Evolutionary conservation across 1,284 basidiomycete genomes (phyloP).

Genomic region (Sporisorium graminicola): DNA sequence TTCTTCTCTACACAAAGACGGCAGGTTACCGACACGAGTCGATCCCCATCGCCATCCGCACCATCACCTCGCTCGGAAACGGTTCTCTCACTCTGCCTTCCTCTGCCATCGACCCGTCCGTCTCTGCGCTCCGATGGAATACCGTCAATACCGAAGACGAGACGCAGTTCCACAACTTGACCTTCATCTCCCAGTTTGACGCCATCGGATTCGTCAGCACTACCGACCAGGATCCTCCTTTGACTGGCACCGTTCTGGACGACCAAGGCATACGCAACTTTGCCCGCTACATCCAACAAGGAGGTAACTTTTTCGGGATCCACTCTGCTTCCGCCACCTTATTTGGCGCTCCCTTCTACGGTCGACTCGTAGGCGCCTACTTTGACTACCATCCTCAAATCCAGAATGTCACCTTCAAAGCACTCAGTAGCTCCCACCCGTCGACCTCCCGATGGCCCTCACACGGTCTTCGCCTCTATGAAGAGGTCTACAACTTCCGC

Average conservation of each 20-base stretch:
- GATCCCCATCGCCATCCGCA: slow-evolving; percentile 78
- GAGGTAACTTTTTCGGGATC: slow-evolving; percentile 79
- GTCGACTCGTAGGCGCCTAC: slow-evolving; percentile 73
- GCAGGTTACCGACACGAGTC: slow-evolving; percentile 77
- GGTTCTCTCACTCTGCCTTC: slow-evolving; percentile 76
- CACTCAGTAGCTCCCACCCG: slow-evolving; percentile 32
- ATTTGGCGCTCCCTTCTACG: slow-evolving; percentile 78
- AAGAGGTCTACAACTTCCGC: slow-evolving; percentile 79
- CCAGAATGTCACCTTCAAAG: slow-evolving; percentile 72
- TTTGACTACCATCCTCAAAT: slow-evolving; percentile 82
- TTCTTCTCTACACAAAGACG: slow-evolving; percentile 64
- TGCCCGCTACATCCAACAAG: slow-evolving; percentile 77
- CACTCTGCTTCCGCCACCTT: slow-evolving; percentile 80
- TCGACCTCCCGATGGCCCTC: slow-evolving; percentile 45
- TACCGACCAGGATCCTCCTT: slow-evolving; percentile 73
- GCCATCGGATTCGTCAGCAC: slow-evolving; percentile 78
- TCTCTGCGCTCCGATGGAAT: slow-evolving; percentile 36
- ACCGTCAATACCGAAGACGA: slow-evolving; percentile 46
- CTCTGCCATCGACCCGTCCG: slow-evolving; percentile 34
- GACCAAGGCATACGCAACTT: slow-evolving; percentile 76
- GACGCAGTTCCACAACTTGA: slow-evolving; percentile 37
- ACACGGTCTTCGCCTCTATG: slow-evolving; percentile 37
- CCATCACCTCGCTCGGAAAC: slow-evolving; percentile 74
- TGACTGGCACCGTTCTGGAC: slow-evolving; percentile 75
- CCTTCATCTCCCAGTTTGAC: slow-evolving; percentile 46